Base-by-base conservation (phyloP, 2,329 filamentous ascomycete species). In the Clonostachys rhizophaga region DNA sequence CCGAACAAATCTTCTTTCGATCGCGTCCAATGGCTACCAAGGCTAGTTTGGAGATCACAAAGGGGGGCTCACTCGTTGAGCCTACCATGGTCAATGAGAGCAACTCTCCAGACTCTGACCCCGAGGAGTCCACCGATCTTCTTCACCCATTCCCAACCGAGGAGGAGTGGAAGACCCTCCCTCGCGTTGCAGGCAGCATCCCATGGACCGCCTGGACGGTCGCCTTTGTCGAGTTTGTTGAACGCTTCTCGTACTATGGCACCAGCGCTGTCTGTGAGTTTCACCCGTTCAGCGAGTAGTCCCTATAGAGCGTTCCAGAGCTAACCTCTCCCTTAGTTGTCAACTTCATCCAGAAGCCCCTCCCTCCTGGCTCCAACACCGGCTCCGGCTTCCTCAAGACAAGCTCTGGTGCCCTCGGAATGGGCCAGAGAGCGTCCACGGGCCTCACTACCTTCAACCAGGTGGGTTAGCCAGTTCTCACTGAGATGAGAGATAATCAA, bases 201-300 rank as follows among this genome's bases (percentile, higher is more conserved):
- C 81, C 83, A 43, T 83, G 77, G 75, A 69, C 75, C 47, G 78
- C 84, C 48, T 90, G 82, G 67, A 83, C 81, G 24, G 79, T 91
- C 49, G 85, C 84, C 43, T 82, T 89, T 51, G 80, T 87, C 49
- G 87, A 91, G 66, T 69, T 89, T 48, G 87, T 83, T 68, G 87
- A 91, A 68, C 83, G 86, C 43, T 89, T 88, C 67, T 86, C 83
- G 12, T 91, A 89, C 77, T 89, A 90, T 58, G 87, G 86, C 47
- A 83, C 83, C 5, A 77, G 79, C 40, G 75, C 84, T 34, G 72
- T 88, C 34, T 87, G 84, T 30, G 24, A 30, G 24, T 30, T 30
- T 30, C 24, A 10, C 24, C 24, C 24, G 3, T 30, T 4, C 24
- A 30, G 24, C 24, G 10, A 10, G 2, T 30, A 10, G 8, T 3